Base-by-base conservation (phyloP, 768 basidiomycete genomes). In the Ramaria sp. region DNA sequence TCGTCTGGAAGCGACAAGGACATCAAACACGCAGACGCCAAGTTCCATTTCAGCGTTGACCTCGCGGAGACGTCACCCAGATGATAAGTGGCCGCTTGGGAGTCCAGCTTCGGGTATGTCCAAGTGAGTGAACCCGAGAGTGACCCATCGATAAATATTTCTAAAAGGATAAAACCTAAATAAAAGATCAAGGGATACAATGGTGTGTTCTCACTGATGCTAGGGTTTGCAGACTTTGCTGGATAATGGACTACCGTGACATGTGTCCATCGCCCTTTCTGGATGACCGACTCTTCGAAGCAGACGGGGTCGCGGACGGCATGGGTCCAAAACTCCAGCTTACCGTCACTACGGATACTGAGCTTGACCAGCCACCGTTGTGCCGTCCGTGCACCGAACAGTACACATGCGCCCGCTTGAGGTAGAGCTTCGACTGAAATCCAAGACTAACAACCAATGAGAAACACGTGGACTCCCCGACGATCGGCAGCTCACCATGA, bases 111-210 rank as follows among this genome's bases (percentile, higher is more conserved):
- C 0, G 88, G 86, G 65, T 87, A 89, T 12, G 66, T 60, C 73
- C 79, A 79, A 49, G 82, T 78, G 6, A 85, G 55, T 0, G 79
- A 71, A 59, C 88, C 85, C 16, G 70, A 73, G 18, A 87, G 70
- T 3, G 75, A 72, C 10, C 89, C 88, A 60, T 92, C 88, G 9
- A 89, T 58, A 60, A 86, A 91, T 0, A 91, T 60, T 3, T 85
- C 87, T 55, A 18, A n/a, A 88, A 15, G 30, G 20, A 1, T 8
- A 15, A 51, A 15, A 56, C 12, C 18, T 48, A 47, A 43, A 30
- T 27, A 50, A 30, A 41, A 24, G 20, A 51, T 24, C 58, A 58
- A 44, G 34, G 9, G 24, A 47, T 38, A 44, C 38, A n/a, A 9
- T 13, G 13, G 32, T 34, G 13, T 3, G 32, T n/a, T 24, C 63